Evolutionary conservation across 345 rosid species (phyloP).

Genomic region (Gossypium raimondii): DNA sequence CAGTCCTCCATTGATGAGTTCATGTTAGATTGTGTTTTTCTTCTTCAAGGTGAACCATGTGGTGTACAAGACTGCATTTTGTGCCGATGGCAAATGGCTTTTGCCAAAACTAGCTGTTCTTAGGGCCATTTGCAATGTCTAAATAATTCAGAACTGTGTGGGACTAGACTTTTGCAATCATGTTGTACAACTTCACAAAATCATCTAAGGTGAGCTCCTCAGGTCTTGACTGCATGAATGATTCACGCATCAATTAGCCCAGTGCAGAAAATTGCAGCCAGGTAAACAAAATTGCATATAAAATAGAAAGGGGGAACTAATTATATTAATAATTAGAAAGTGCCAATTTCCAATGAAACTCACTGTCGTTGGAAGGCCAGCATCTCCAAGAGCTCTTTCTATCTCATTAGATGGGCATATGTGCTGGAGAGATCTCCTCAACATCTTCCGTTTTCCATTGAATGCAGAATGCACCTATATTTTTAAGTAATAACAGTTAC

Average conservation of each 20-base stretch:
- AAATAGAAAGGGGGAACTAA: background rate
- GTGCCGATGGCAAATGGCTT: background rate
- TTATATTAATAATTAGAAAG: background rate
- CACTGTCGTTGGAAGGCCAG: constrained; percentile 66
- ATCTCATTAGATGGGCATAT: constrained; percentile 56
- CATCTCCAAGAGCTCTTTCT: constrained; percentile 59
- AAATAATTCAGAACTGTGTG: background rate
- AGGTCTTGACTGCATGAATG: constrained; percentile 72
- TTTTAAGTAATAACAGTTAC: constrained; percentile 3
- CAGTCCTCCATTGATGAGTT: constrained; percentile 1
- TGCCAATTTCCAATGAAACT: constrained; percentile 19
- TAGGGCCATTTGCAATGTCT: background rate
- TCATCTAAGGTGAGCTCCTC: constrained; percentile 86
- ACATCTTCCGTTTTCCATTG: constrained; percentile 82
- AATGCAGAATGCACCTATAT: constrained; percentile 82
- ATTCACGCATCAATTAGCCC: background rate
- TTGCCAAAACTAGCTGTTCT: background rate
- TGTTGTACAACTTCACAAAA: constrained; percentile 77
- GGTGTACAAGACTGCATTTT: background rate
- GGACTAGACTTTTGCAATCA: constrained; percentile 35
- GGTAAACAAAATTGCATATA: background rate
- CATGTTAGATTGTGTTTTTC: background rate
- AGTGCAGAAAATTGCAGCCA: background rate
- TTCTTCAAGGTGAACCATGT: background rate
- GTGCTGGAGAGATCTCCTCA: constrained; percentile 80